phyloP scores from a whole-genome alignment of 2,329 filamentous ascomycete genomes.

The Byssochlamys sp. region DNA sequence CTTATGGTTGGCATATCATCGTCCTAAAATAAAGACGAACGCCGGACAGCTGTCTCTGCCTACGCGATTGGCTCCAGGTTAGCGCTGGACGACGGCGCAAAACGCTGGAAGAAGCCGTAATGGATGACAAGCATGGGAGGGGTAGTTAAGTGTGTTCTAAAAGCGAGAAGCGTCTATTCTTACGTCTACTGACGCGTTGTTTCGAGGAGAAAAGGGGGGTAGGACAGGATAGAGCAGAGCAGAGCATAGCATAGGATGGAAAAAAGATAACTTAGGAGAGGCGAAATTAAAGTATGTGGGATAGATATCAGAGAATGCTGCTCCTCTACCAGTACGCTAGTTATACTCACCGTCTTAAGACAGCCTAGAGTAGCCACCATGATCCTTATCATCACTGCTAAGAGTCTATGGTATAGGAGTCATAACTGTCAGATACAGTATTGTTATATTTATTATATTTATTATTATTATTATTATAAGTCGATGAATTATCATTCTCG shows the following conservation, averaged over 20 bases:
- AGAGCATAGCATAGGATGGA: neutral
- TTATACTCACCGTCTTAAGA: too few relatives aligned
- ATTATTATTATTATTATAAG: neutral
- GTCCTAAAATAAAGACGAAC: neutral
- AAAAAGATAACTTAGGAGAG: neutral
- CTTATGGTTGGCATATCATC: neutral
- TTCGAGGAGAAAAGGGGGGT: too few relatives aligned
- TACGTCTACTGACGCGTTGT: neutral
- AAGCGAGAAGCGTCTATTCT: neutral
- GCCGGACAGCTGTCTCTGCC: neutral
- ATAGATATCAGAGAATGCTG: neutral
- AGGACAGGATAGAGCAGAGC: neutral
- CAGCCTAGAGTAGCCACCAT: too few relatives aligned
- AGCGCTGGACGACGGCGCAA: neutral
- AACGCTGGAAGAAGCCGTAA: neutral
- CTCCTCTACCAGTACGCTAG: too few relatives aligned
- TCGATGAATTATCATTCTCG: neutral
- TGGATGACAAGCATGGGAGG: neutral
- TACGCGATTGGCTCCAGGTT: neutral
- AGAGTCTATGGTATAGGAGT: neutral
- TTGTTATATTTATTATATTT: too few relatives aligned
- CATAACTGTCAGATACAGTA: too few relatives aligned
- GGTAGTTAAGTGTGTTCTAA: neutral
- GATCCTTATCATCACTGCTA: neutral
- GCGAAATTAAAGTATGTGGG: neutral